Conservation (phyloP, 441 rosid genomes). For the Rhodomyrtus psidioides region DNA sequence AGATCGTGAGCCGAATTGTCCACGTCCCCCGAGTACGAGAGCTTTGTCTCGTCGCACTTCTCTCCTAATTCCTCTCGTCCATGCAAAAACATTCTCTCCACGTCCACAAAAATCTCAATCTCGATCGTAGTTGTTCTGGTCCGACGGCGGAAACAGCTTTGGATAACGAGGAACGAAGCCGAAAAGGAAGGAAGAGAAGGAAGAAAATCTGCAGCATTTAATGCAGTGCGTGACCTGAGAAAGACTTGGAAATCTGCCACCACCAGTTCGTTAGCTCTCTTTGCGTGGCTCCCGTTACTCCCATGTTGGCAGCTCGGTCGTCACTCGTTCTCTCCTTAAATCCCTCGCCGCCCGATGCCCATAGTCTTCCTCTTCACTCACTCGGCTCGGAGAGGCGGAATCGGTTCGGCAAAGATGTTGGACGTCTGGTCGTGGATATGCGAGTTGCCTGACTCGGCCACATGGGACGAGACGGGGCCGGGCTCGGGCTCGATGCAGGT, state of each 20-base stretch:
- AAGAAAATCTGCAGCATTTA: neutral
- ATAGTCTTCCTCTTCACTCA: neutral
- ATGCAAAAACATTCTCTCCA: neutral
- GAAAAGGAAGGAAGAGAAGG: neutral
- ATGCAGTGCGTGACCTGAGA: neutral
- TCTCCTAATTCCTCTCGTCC: neutral
- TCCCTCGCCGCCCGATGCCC: neutral
- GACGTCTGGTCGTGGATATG: conserved; percentile 85
- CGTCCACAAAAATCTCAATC: neutral
- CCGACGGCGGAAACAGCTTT: neutral
- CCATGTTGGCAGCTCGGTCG: conserved; percentile 28
- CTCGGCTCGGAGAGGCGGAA: neutral
- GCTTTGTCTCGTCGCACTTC: neutral
- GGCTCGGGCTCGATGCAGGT: conserved; percentile 18
- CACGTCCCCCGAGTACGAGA: neutral
- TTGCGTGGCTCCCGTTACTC: conserved; percentile 14
- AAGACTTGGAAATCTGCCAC: neutral
- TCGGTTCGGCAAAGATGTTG: conserved; percentile 12
- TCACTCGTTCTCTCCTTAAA: conserved; percentile 47
- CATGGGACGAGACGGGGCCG: conserved; percentile 29
- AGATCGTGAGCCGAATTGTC: neutral
- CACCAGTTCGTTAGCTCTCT: conserved; percentile 6
- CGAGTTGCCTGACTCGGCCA: conserved; percentile 29
- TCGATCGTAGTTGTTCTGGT: neutral
- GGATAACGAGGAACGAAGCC: neutral